Evolutionary conservation across 2,329 filamentous ascomycete species (phyloP).

Genomic region (Arthrobotrys megalospora): DNA sequence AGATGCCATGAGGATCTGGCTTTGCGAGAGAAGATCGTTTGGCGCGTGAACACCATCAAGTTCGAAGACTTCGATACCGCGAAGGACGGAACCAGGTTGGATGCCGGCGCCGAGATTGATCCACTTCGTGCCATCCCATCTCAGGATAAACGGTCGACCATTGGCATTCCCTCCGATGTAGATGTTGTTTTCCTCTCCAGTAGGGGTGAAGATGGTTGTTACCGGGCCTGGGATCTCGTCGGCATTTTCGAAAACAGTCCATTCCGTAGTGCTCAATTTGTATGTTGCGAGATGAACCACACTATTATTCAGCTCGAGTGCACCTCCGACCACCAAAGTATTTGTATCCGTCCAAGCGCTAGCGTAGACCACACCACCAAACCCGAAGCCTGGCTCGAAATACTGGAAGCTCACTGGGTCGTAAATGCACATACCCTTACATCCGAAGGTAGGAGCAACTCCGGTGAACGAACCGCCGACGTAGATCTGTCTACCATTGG

Average conservation of each 20-base stretch:
- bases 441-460: conserved; percentile 68
- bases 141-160: conserved; percentile 82
- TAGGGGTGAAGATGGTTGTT: conserved; percentile 81
- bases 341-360: conserved; percentile 83
- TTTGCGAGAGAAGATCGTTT: conserved; percentile 75
- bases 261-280: conserved; percentile 77
- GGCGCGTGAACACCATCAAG: conserved; percentile 78
- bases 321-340: conserved; percentile 82
- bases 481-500: conserved; percentile 81
- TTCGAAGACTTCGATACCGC: conserved; percentile 84
- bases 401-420: conserved; percentile 72
- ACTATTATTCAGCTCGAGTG: conserved; percentile 78
- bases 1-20: conserved; percentile 85
- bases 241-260: conserved; percentile 75
- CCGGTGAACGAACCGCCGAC: conserved; percentile 82
- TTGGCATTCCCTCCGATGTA: conserved; percentile 85
- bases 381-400: conserved; percentile 76
- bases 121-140: conserved; percentile 82
- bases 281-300: conserved; percentile 80
- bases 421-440: conserved; percentile 88
- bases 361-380: conserved; percentile 79
- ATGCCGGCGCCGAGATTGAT: conserved; percentile 75
- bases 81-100: conserved; percentile 73
- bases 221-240: conserved; percentile 82
- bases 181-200: conserved; percentile 78